These are phyloP conservation scores for Neophaeococcomyces mojaviensis DNA, from an alignment of 2,329 filamentous ascomycete species.

Conservation along the genomic window DNA sequence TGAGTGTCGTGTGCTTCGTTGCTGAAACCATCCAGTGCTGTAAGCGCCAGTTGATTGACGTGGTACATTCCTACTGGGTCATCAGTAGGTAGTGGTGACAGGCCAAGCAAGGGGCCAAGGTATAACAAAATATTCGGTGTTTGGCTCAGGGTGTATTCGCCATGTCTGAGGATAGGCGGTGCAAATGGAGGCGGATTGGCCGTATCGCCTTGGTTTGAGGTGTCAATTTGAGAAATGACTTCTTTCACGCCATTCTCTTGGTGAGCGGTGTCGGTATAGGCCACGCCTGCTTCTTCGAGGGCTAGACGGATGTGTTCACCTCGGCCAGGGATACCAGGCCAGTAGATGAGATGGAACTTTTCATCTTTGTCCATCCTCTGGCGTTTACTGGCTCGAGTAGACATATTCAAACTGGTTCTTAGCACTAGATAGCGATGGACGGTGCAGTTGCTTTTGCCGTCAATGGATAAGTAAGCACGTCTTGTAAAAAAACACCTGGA, in stretches of 20 bases:
- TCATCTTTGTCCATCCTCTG: slow-evolving; percentile 17
- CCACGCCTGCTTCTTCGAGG: slow-evolving; percentile 59
- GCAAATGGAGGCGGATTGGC: slow-evolving; percentile 60
- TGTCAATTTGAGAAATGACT: slow-evolving; percentile 43
- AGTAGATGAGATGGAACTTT: slow-evolving; percentile 43
- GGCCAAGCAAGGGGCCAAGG: slow-evolving; percentile 53
- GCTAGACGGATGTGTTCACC: slow-evolving; percentile 66
- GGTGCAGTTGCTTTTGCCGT: neutral
- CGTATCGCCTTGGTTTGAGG: slow-evolving; percentile 34
- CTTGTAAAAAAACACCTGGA: too few relatives aligned
- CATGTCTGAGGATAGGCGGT: slow-evolving; percentile 55
- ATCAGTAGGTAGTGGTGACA: slow-evolving; percentile 39
- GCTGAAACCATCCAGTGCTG: slow-evolving; percentile 61
- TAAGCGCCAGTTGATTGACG: slow-evolving; percentile 58
- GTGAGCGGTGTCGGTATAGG: slow-evolving; percentile 57
- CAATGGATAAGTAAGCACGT: too few relatives aligned
- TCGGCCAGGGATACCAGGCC: slow-evolving; percentile 63
- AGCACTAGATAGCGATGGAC: neutral
- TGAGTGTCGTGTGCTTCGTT: slow-evolving; percentile 70
- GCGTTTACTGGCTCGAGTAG: slow-evolving; percentile 19
- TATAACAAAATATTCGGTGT: slow-evolving; percentile 68
- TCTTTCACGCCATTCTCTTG: slow-evolving; percentile 41
- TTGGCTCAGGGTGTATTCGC: slow-evolving; percentile 55
- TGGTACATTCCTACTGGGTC: slow-evolving; percentile 44
- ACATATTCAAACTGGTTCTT: slow-evolving; percentile 10